Conservation (phyloP, 2,329 filamentous ascomycete genomes). For the Fusarium subglutinans region DNA sequence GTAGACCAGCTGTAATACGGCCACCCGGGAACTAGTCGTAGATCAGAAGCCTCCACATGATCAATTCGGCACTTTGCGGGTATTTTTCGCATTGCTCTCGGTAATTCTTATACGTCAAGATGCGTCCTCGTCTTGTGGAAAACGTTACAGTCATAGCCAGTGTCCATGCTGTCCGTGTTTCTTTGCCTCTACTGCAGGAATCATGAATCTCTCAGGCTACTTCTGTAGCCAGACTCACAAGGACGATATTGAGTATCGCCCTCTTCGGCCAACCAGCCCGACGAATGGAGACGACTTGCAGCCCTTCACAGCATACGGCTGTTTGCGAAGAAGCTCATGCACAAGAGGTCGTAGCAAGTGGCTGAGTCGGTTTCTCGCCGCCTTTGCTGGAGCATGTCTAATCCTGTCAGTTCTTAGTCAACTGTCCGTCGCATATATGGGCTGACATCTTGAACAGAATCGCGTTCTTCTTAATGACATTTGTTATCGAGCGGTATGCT, state of each 20-base stretch:
- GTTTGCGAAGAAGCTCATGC: neutral
- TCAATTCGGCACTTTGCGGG: slow-evolving; percentile 15
- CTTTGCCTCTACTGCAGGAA: neutral
- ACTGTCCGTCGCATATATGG: too few species aligned
- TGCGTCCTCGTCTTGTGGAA: neutral
- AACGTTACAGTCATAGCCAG: neutral
- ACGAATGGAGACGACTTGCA: neutral
- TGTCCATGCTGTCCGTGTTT: neutral
- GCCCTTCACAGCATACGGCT: neutral
- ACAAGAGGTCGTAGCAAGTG: neutral
- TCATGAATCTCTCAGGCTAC: slow-evolving; percentile 11
- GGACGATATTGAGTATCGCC: slow-evolving; percentile 22
- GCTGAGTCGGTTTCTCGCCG: neutral
- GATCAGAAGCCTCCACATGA: slow-evolving; percentile 21
- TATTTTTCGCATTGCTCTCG: neutral
- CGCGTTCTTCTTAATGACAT: slow-evolving; percentile 20
- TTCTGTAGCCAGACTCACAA: slow-evolving; percentile 23
- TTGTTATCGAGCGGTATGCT: slow-evolving; percentile 20
- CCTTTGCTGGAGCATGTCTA: neutral
- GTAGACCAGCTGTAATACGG: slow-evolving; percentile 31
- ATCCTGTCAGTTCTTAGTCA: slow-evolving; percentile 17
- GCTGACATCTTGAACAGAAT: slow-evolving; percentile 9
- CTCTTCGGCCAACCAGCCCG: neutral
- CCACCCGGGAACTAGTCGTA: slow-evolving; percentile 2
- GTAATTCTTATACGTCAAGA: neutral